A percentile compares a stretch with the other conserved stretches of the same genome.
phyloP scores from a whole-genome alignment of 768 basidiomycete species.

The Gloeophyllum trabeum region DNA sequence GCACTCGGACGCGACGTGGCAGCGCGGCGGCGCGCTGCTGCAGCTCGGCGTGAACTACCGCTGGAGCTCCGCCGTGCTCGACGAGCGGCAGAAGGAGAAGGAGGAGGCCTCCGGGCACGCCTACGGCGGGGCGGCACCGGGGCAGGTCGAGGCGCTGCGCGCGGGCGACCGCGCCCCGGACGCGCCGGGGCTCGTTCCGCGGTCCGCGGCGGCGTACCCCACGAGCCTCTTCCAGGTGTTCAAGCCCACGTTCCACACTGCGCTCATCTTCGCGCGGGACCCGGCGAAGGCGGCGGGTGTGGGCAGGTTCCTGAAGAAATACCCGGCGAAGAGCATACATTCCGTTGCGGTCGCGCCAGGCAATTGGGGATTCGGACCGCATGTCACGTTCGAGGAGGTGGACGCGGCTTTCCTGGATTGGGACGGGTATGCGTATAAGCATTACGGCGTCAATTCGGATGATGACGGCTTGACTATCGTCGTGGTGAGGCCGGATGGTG shows the following conservation, averaged over 20 bases:
- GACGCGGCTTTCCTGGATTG: too few relatives aligned
- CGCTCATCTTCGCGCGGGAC: slow-evolving; percentile 21
- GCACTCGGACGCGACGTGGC: neutral
- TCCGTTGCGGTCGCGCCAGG: too few relatives aligned
- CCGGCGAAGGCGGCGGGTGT: too few relatives aligned
- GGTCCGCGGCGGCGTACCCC: neutral
- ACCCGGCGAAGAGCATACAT: too few relatives aligned
- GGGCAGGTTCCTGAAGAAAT: too few relatives aligned
- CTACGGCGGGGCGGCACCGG: neutral
- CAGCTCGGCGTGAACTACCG: slow-evolving; percentile 1
- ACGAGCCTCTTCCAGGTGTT: slow-evolving; percentile 15
- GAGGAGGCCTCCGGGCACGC: neutral
- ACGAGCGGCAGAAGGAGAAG: neutral
- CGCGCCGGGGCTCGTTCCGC: neutral
- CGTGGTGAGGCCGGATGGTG: too few relatives aligned
- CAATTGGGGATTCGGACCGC: too few relatives aligned
- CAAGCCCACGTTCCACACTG: slow-evolving; percentile 13
- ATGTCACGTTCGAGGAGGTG: too few relatives aligned
- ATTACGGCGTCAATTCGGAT: too few relatives aligned
- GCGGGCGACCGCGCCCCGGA: slow-evolving; percentile 1
- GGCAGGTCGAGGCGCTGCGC: neutral
- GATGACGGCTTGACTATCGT: too few relatives aligned
- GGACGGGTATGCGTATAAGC: too few relatives aligned
- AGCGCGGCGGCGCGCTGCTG: slow-evolving; percentile 1
- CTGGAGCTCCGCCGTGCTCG: neutral